A percentile compares a stretch with the other conserved stretches of the same genome.
Evolutionary conservation across 2,329 filamentous ascomycete genomes (phyloP).

Genomic region (Ophiognomonia clavigignenti-juglandacearum): DNA sequence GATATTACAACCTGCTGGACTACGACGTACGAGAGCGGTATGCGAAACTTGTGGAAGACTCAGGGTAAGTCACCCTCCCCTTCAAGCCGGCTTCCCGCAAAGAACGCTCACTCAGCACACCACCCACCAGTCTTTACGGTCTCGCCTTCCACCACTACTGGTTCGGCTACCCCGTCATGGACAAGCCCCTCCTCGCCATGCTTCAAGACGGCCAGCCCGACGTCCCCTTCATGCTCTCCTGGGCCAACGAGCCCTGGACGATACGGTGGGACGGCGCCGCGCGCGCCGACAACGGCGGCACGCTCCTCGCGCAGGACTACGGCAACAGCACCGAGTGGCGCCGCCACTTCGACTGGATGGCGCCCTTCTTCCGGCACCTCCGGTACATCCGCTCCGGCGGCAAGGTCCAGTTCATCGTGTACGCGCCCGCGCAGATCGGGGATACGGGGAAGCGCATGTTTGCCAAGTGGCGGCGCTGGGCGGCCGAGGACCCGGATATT

Average conservation of each 20-base stretch:
- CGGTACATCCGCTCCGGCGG: constrained; percentile 11
- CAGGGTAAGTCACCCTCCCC: not conserved
- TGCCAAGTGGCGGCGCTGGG: constrained; percentile 13
- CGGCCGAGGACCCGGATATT: constrained; percentile 7
- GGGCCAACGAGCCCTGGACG: constrained; percentile 15
- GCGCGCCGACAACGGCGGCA: not conserved
- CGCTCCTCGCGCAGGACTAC: constrained; percentile 9
- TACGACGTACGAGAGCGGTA: constrained; percentile 3
- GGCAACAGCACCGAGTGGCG: constrained; percentile 10
- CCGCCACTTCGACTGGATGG: constrained; percentile 12
- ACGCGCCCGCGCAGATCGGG: constrained; percentile 8
- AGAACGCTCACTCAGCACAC: not conserved
- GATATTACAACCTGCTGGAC: constrained; percentile 13
- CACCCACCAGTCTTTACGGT: not conserved
- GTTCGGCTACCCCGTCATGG: constrained; percentile 15
- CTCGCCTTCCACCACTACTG: constrained; percentile 14
- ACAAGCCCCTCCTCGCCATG: constrained; percentile 3
- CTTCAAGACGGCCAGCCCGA: constrained; percentile 10
- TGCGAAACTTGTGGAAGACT: constrained; percentile 3
- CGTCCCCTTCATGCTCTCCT: constrained; percentile 13
- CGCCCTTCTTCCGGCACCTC: constrained; percentile 12
- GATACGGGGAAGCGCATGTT: constrained; percentile 24
- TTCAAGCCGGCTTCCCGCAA: not conserved
- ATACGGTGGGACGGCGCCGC: constrained; percentile 9
- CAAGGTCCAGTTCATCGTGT: constrained; percentile 14